Evolutionary conservation across 352 stramenopile species (phyloP).

Genomic region (Nothophytophthora sp.): DNA sequence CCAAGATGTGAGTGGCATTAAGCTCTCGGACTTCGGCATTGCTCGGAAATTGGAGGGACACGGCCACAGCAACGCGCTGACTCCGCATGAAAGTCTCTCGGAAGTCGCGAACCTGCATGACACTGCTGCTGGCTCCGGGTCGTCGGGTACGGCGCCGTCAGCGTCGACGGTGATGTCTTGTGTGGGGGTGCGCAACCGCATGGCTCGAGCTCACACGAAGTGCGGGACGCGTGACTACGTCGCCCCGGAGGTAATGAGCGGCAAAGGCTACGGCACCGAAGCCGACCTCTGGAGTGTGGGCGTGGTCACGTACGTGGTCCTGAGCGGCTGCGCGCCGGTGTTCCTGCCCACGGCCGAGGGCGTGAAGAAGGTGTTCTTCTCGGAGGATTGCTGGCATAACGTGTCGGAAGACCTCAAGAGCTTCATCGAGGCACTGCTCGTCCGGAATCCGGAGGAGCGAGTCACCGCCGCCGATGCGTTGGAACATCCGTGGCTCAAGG

Average conservation of each 20-base stretch:
- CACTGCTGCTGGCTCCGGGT: conserved; percentile 5
- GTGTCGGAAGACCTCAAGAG: conserved; percentile 60
- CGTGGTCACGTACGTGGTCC: conserved; percentile 90
- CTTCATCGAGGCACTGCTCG: conserved; percentile 74
- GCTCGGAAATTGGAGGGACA: conserved; percentile 68
- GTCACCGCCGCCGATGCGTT: conserved; percentile 70
- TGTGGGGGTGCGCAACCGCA: conserved; percentile 66
- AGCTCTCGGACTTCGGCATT: conserved; percentile 86
- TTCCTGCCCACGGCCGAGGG: conserved; percentile 65
- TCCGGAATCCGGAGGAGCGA: conserved; percentile 78
- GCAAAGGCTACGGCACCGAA: conserved; percentile 93
- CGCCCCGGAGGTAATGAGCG: conserved; percentile 81
- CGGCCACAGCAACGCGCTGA: conserved; percentile 53
- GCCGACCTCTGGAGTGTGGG: conserved; percentile 94
- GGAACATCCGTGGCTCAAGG: conserved; percentile 70
- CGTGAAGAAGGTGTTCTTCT: conserved; percentile 76
- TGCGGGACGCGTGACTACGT: conserved; percentile 86
- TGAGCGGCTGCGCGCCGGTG: conserved; percentile 80
- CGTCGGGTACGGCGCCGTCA: conserved; percentile 11
- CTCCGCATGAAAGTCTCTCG: conserved; percentile 68
- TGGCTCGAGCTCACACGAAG: conserved; percentile 77
- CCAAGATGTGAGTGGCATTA: conserved; percentile 72
- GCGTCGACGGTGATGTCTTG: conserved; percentile 21
- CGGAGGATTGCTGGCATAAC: conserved; percentile 64
- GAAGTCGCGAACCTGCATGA: conserved; percentile 69